Evolutionary conservation across 495 filamentous ascomycete genomes (phyloP), one percentile per base, ranked within the genome.

Genomic region (Penicillium herquei): DNA sequence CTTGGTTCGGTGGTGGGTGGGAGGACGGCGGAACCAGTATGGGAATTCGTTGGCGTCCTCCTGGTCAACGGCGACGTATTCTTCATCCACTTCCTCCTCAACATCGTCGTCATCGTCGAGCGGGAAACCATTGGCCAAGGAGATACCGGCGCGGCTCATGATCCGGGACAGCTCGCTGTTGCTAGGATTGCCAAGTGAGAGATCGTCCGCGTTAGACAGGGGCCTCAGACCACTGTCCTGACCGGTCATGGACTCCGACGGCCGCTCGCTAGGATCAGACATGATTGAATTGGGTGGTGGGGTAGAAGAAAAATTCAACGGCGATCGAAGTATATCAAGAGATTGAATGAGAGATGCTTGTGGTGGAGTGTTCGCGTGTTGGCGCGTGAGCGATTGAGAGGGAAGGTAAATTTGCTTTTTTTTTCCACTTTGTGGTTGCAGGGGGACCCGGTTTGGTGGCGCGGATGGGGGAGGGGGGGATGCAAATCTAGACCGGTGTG

Each of bases 11-110:
- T 72, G 67, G 54, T 70, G 71, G 10, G 68, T 66, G 17, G 71
- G 71, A 26, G 71, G 70, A 44, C 74, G 71, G 44, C 73, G 73
- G 56, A 76, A 77, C 67, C 73, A 73, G 59, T 72, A 75, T 42
- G 76, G 72, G 48, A 65, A 71, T 49, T 79, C 74, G 39, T 68
- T 71, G 17, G 68, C 53, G 21, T 39, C 75, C 34, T 74, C 73
- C 43, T 75, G 72, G 41, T 76, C 73, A 2, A 78, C 70, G 1
- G 72, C 67, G 48, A 75, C 73, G 52, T 71, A 78, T 37, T 77
- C 72, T 37, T 73, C 73, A n/a, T 74, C 71, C 31, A 64, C 64
- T 41, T 75, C 73, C 30, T 78, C 73, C 10, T 74, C 21, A 26
- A 26, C 21, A 26, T 26, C 70, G 16, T 71, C 39, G 1, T 77